These are phyloP conservation scores for Zopfia rhizophila DNA, from an alignment of 2,329 filamentous ascomycete genomes.

Conservation along the genomic window DNA sequence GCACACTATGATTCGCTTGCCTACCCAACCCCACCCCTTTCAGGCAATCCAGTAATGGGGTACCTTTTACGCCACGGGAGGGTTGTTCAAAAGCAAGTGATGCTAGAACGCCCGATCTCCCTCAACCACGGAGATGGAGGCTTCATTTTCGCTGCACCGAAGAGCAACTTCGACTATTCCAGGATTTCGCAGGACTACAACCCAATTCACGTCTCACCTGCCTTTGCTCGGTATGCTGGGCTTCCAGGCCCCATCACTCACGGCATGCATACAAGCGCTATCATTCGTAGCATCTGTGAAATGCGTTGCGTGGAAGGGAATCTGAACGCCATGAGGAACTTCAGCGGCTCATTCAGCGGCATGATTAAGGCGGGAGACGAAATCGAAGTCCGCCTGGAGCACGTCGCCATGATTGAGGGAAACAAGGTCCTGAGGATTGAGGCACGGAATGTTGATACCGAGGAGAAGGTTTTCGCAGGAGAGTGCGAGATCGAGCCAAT, in stretches of 20 bases:
- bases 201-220: constrained; percentile 52
- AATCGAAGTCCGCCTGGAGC: constrained; percentile 43
- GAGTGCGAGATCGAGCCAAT: constrained; percentile 44
- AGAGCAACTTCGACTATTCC: constrained; percentile 35
- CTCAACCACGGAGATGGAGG: constrained; percentile 20
- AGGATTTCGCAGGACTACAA: constrained; percentile 52
- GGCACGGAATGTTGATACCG: constrained; percentile 39
- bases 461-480: constrained; percentile 43
- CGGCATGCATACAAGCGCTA: constrained; percentile 53
- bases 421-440: constrained; percentile 46
- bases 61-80: constrained; percentile 33
- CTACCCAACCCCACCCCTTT: background rate
- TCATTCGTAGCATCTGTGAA: constrained; percentile 41
- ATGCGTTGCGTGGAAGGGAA: constrained; percentile 22
- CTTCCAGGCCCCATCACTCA: constrained; percentile 55
- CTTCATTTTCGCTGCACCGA: constrained; percentile 22
- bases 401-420: constrained; percentile 49
- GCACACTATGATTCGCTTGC: constrained; percentile 22
- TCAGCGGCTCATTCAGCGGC: constrained; percentile 43
- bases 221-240: constrained; percentile 48
- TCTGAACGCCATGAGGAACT: constrained; percentile 35
- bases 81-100: constrained; percentile 8
- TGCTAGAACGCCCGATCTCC: constrained; percentile 22
- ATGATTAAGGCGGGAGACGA: constrained; percentile 51
- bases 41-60: constrained; percentile 34